Base-by-base conservation (phyloP, 257 asterid genomes). In the Salvia splendens region DNA sequence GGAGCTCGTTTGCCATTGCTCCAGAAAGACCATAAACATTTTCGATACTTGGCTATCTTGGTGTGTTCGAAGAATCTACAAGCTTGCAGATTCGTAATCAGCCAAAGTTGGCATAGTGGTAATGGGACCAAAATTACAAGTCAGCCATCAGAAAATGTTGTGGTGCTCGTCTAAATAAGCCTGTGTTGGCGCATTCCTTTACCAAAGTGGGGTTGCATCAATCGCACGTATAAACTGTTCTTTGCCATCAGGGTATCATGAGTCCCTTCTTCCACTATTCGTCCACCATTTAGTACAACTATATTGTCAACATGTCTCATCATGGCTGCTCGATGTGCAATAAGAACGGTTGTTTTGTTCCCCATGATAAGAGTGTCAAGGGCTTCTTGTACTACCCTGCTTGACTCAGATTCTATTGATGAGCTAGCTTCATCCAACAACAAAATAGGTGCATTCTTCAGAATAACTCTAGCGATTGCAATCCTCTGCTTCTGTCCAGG, bases 261-360 rank as follows among this genome's bases (percentile, higher is more conserved):
- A 63, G 86, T 78, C 40, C 99, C 99, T 77, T 91, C 97, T 85
- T 94, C 99, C 49, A 94, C 99, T 60, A 94, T 94, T 67, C 86
- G 72, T 52, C 99, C 99, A 67, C 99, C 97, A 74, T 94, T 91
- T 47, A 94, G 95, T 32, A 94, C 99, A 61, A 94, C 99, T 60
- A 94, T 84, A 70, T 83, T 91, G 82, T 94, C 99, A 32, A 94
- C 99, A 57, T 91, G 99, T 75, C 97, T 87, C 99, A 94, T 94
- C 97, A 91, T 88, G 61, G 99, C 99, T 47, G 97, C 97, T 35
- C 99, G 77, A 65, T 94, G 99, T n/a, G 97, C 99, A 55, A 94
- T 91, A 24, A 94, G 83, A 65, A 94, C 82, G 50, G 97, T 84
- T 52, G 99, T 94, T 76, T 94, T 94, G 85, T 94, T 94, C 63